Evolutionary conservation across 768 basidiomycete species (phyloP).

Genomic region (Suillus occidentalis): DNA sequence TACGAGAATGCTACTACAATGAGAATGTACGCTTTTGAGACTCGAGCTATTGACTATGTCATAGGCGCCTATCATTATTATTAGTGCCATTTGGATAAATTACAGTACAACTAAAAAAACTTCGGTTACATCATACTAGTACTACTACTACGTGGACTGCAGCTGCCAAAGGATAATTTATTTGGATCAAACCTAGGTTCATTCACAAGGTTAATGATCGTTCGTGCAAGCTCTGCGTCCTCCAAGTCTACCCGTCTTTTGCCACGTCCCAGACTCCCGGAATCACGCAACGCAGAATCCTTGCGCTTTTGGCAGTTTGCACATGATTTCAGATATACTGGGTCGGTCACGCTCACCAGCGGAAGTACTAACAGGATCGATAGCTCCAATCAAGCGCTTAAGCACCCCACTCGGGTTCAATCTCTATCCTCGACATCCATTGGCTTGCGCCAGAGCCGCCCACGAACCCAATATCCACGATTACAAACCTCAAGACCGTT

Average conservation of each 20-base stretch:
- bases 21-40: no score
- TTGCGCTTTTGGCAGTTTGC: constrained; percentile 1
- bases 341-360: constrained; percentile 6
- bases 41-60: no score
- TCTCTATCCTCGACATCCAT: not conserved
- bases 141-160: not conserved
- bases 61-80: not conserved
- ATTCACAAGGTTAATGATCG: constrained; percentile 1
- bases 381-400: not conserved
- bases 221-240: constrained; percentile 2
- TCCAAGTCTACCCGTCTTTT: constrained; percentile 2
- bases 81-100: not conserved
- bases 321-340: constrained; percentile 5
- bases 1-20: no score
- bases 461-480: not conserved
- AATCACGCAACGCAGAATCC: not conserved
- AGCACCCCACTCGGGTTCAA: not conserved
- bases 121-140: not conserved
- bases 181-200: not conserved
- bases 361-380: not conserved
- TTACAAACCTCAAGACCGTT: not conserved
- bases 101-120: not conserved
- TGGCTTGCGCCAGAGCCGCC: not conserved
- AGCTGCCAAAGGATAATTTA: not conserved
- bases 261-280: not conserved